phyloP scores from a whole-genome alignment of 106 monocot species.

The Vanilla planifolia region DNA sequence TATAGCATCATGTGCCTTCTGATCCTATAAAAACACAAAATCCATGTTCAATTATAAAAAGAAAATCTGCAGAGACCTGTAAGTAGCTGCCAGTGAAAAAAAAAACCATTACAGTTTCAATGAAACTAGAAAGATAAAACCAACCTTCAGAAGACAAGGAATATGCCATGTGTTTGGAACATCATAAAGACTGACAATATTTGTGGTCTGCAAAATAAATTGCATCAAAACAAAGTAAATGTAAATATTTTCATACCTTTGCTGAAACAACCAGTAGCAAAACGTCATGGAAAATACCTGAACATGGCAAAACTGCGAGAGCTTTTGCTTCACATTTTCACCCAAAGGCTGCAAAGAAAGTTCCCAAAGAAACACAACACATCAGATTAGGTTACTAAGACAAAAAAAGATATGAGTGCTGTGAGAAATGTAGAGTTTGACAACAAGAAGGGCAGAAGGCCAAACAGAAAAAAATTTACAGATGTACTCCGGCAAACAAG shows the following conservation, averaged over 20 bases:
- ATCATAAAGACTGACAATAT: conserved; percentile 81
- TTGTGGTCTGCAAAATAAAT: conserved; percentile 43
- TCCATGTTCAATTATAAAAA: not conserved
- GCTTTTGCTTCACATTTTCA: conserved; percentile 62
- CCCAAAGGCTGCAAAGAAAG: conserved; percentile 37
- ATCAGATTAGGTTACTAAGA: not conserved
- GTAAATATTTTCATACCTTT: not conserved
- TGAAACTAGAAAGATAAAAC: not conserved
- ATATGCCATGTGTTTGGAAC: conserved; percentile 96
- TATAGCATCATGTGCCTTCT: conserved; percentile 85
- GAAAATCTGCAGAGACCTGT: not conserved
- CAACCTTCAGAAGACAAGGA: conserved; percentile 83
- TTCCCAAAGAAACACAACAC: not conserved
- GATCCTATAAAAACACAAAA: conserved; percentile 41
- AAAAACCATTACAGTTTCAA: not conserved
- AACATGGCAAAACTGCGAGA: conserved; percentile 75
- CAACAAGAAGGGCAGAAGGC: not conserved
- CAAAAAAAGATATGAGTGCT: not conserved
- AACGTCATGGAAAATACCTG: conserved; percentile 24
- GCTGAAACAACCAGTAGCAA: conserved; percentile 1
- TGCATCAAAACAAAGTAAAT: not conserved
- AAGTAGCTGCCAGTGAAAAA: not conserved
- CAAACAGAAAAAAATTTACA: conserved; percentile 17
- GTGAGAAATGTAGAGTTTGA: not conserved
- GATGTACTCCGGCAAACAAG: conserved; percentile 64